phyloP scores from a whole-genome alignment of 352 stramenopile species.

The Phytophthora aleatoria region DNA sequence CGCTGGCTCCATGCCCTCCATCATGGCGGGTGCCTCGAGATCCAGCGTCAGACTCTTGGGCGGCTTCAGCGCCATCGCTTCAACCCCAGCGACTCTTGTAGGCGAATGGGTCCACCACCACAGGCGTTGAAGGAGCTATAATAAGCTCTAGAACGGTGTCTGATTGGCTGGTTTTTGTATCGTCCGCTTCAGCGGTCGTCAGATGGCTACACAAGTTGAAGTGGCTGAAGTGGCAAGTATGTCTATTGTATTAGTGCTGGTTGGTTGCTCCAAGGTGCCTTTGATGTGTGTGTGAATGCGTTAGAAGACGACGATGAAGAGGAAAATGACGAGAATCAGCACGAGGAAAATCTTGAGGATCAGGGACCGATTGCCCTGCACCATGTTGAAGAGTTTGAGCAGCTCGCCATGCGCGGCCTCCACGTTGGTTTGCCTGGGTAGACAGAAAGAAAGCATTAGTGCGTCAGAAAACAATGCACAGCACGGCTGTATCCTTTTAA shows the following conservation, averaged over 20 bases:
- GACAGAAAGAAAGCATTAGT: background rate
- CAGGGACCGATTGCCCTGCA: slow-evolving; percentile 76
- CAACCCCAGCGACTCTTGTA: slow-evolving; percentile 4
- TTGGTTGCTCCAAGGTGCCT: slow-evolving; percentile 1
- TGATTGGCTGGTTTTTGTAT: slow-evolving; percentile 19
- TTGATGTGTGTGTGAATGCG: background rate
- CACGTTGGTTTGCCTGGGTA: slow-evolving; percentile 71
- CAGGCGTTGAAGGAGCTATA: slow-evolving; percentile 15
- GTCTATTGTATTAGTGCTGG: slow-evolving; percentile 28
- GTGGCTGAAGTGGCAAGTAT: background rate
- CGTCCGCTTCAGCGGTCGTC: slow-evolving; percentile 12
- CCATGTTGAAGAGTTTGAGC: slow-evolving; percentile 87
- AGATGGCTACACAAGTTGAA: slow-evolving; percentile 16
- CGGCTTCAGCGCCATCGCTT: slow-evolving; percentile 21
- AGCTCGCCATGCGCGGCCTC: slow-evolving; percentile 74
- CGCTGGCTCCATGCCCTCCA: slow-evolving; percentile 8
- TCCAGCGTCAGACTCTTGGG: slow-evolving; percentile 29
- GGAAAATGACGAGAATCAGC: slow-evolving; percentile 82
- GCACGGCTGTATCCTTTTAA: background rate
- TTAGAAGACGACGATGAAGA: slow-evolving; percentile 86
- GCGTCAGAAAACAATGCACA: slow-evolving; percentile 10
- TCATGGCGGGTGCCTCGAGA: slow-evolving; percentile 19
- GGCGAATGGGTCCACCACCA: slow-evolving; percentile 10
- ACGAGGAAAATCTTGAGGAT: slow-evolving; percentile 90
- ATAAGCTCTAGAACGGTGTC: background rate